Evolutionary conservation across 805 yeast genomes (phyloP), one percentile per base, ranked within the genome.

Genomic region (Candida yuanshanica): DNA sequence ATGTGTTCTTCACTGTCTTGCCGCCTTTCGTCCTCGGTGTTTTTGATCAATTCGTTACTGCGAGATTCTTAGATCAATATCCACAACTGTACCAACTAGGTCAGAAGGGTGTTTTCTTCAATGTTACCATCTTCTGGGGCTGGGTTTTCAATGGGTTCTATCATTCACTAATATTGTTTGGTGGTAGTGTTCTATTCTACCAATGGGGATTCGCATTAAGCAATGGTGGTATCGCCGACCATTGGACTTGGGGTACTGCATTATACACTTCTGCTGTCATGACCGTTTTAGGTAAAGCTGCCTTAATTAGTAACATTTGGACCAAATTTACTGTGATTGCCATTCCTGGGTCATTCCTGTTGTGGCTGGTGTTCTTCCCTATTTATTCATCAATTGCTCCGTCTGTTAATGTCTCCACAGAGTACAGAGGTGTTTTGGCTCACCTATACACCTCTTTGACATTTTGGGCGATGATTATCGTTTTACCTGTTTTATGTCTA

Each of bases 11-110:
- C 64, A 87, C 98, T 0, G 97, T 86, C 24, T 68, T 88, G 34
- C 99, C 99, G 3, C 99, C 99, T 0, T 86, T 93, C 64, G 95
- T 91, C 3, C 70, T 93, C 53, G 99, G 99, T 42, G 87, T 95
- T 5, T 89, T 93, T 67, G 99, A 93, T 63, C 99, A 93, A 63
- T 93, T 87, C 66, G 89, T 93, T 37, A 83, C 87, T 48, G 95
- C 97, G 17, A 72, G 96, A 49, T 74, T 91, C 56, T 68, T 95
- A 34, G 93, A 87, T 51, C 76, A 93, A 42, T 95, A 95, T 59
- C 98, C 99, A 0, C 95, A 86, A 56, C 68, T 95, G 37, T 93
- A 95, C 64, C 84, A 82, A 56, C 67, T 93, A 33, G 99, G 99
- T 7, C 97, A 91, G 63, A 69, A 77, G 46, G 84, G 95, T 16